Evolutionary conservation across 257 asterid species (phyloP), one percentile per base, ranked within the genome.

Genomic region (Ophiorrhiza pumila): DNA sequence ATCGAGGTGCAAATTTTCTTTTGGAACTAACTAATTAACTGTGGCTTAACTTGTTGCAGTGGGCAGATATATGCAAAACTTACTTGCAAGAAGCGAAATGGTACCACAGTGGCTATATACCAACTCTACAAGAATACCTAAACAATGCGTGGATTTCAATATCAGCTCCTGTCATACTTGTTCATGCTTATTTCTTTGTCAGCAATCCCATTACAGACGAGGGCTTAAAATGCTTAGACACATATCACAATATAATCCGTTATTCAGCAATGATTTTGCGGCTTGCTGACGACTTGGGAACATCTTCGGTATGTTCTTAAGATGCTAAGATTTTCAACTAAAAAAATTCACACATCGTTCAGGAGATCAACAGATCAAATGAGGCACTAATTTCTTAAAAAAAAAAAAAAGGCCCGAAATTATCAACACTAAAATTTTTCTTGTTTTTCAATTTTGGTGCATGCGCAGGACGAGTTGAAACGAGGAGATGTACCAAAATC

Each of bases 201-300:
- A 72, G 81, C 5, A 78, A 84, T 72, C 87, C 85, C 12, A 43
- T 84, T 20, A 45, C 69, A 12, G 58, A 75, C 7, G 82, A 80
- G 1, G 82, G 61, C 34, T 42, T 79, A 31, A 13, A 73, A 1
- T 32, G 43, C 58, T 49, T 88, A 55, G 53, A 52, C 0, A 31
- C 70, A 2, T 69, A 81, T 65, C 86, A 69, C 25, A 46, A 80
- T 22, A 29, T 81, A 25, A 68, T 86, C 32, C 84, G 79, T 5
- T 79, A 39, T 7, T 42, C 90, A 4, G 58, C 77, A 7, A 83
- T 71, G 72, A 29, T 88, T 75, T 0, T 83, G 5, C 79, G 92
- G 0, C 82, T 90, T 4, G 65, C 76, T 0, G 66, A 90, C 61
- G 96, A 90, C 74, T 69, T 88, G 0, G 90, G 78, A 49, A 87